These are phyloP conservation scores for Pezicula neosporulosa DNA, from an alignment of 2,329 filamentous ascomycete genomes.

Conservation along the genomic window DNA sequence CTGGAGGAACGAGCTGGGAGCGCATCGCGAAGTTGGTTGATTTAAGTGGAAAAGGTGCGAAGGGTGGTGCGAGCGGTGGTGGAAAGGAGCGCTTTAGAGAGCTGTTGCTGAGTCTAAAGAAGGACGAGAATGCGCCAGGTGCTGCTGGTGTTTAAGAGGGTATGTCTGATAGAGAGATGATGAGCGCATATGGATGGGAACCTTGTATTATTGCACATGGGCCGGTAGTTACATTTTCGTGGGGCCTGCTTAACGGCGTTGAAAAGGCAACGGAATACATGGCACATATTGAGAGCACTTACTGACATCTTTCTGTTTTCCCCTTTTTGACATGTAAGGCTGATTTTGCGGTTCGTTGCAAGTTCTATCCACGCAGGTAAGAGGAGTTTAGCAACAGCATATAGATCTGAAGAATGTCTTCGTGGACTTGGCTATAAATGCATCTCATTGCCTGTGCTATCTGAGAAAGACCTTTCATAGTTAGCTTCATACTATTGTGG, in stretches of 20 bases:
- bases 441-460: too few species aligned
- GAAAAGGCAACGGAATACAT: constrained; percentile 21
- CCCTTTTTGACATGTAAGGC: too few species aligned
- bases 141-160: constrained; percentile 54
- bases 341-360: too few species aligned
- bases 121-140: constrained; percentile 83
- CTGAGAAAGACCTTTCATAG: too few species aligned
- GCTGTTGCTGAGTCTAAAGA: constrained; percentile 79
- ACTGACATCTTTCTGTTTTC: background rate
- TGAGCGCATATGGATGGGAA: constrained; percentile 2
- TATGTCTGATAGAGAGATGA: constrained; percentile 2
- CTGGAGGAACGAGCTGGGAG: constrained; percentile 97
- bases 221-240: constrained; percentile 20
- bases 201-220: constrained; percentile 25
- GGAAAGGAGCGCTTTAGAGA: constrained; percentile 97
- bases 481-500: too few species aligned
- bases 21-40: constrained; percentile 97
- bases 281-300: constrained; percentile 17
- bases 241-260: constrained; percentile 25
- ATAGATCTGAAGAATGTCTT: too few species aligned
- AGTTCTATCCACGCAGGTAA: too few species aligned
- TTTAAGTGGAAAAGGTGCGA: constrained; percentile 85
- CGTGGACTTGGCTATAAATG: too few species aligned
- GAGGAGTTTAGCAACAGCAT: too few species aligned
- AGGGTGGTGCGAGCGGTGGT: constrained; percentile 82